Evolutionary conservation across 805 yeast species (phyloP).

Genomic region (Teunomyces pallodes): DNA sequence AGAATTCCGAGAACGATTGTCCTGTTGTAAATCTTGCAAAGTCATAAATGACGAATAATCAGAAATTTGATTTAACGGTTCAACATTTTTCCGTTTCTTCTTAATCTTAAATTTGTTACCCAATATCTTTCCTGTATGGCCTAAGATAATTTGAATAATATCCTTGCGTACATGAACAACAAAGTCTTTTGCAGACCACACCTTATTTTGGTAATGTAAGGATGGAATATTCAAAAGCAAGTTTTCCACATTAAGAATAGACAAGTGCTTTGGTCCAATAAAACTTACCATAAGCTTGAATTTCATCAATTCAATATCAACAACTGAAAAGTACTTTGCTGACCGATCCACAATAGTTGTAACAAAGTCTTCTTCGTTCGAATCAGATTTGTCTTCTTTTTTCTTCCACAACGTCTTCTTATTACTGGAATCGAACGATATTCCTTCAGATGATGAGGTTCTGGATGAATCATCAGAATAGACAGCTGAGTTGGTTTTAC

Average conservation of each 20-base stretch:
- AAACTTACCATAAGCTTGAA: slow-evolving; percentile 62
- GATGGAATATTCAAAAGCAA: slow-evolving; percentile 66
- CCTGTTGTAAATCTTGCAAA: slow-evolving; percentile 36
- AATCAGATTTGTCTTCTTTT: slow-evolving; percentile 2
- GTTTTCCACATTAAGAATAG: slow-evolving; percentile 74
- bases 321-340: slow-evolving; percentile 38
- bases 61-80: slow-evolving; percentile 40
- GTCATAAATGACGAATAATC: slow-evolving; percentile 38
- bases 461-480: slow-evolving; percentile 1
- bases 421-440: not conserved
- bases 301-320: slow-evolving; percentile 32
- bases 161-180: slow-evolving; percentile 60
- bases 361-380: slow-evolving; percentile 31
- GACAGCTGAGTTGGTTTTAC: not conserved
- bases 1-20: slow-evolving; percentile 23
- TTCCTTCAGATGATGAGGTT: not conserved
- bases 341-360: slow-evolving; percentile 43
- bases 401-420: slow-evolving; percentile 1
- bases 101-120: slow-evolving; percentile 64
- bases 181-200: slow-evolving; percentile 74
- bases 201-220: slow-evolving; percentile 54
- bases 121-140: slow-evolving; percentile 72
- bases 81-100: slow-evolving; percentile 24
- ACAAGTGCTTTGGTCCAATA: slow-evolving; percentile 67
- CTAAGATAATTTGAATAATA: slow-evolving; percentile 53